phyloP scores from a whole-genome alignment of 2,329 filamentous ascomycete genomes.

The Truncatella angustata region DNA sequence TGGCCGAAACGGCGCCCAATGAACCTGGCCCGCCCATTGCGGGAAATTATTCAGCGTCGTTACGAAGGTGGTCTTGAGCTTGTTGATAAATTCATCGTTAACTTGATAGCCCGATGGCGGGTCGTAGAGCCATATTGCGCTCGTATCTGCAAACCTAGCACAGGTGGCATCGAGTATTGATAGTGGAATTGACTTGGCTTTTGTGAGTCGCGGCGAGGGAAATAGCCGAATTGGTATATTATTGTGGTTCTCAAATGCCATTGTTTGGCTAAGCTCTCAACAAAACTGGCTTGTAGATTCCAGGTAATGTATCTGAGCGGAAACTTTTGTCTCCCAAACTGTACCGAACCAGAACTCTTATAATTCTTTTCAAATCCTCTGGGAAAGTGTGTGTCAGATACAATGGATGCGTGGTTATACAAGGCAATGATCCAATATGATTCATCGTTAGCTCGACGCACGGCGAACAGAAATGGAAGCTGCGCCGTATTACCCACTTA shows the following conservation, averaged over 20 bases:
- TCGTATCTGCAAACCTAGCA: slow-evolving; percentile 36
- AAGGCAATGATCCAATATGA: slow-evolving; percentile 7
- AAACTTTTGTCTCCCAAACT: too few relatives aligned
- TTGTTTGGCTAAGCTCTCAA: too few relatives aligned
- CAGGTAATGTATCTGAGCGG: too few relatives aligned
- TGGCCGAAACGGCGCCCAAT: slow-evolving; percentile 28
- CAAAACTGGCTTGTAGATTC: too few relatives aligned
- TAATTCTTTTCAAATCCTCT: too few relatives aligned
- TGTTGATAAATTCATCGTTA: background rate
- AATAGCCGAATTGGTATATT: slow-evolving; percentile 8
- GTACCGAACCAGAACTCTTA: too few relatives aligned
- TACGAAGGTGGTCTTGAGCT: slow-evolving; percentile 25
- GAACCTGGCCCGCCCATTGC: slow-evolving; percentile 40
- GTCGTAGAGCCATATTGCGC: slow-evolving; percentile 44
- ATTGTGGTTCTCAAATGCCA: background rate
- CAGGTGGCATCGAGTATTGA: slow-evolving; percentile 43
- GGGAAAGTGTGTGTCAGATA: too few relatives aligned
- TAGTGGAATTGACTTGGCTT: slow-evolving; percentile 17
- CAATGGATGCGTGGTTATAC: too few relatives aligned
- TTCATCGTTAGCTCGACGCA: background rate
- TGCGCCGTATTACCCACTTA: background rate
- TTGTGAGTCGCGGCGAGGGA: background rate
- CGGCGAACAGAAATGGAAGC: background rate
- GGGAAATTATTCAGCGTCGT: slow-evolving; percentile 36
- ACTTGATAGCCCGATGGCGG: slow-evolving; percentile 16